Evolutionary conservation across 768 basidiomycete genomes (phyloP).

Genomic region (Glaciozyma martinii): DNA sequence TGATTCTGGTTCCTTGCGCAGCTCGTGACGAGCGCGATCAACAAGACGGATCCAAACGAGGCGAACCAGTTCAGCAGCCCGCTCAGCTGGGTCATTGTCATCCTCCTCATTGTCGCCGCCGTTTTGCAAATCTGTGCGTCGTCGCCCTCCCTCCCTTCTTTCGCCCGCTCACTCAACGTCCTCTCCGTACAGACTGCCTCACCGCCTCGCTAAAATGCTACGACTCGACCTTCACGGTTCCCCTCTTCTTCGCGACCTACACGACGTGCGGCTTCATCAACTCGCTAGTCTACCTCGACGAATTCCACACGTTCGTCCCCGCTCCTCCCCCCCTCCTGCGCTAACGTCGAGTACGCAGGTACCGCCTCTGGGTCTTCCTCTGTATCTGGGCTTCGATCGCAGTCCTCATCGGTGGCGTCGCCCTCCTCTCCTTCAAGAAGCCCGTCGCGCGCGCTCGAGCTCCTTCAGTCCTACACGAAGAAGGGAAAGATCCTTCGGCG

Average conservation of each 20-base stretch:
- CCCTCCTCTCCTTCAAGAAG: no score
- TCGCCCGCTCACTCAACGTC: no score
- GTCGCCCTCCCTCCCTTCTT: slow-evolving; percentile 42
- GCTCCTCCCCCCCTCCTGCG: not conserved
- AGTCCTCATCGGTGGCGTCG: slow-evolving; percentile 46
- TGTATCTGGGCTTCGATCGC: slow-evolving; percentile 78
- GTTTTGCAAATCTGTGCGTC: slow-evolving; percentile 80
- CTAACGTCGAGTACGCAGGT: slow-evolving; percentile 1
- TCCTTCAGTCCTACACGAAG: no score
- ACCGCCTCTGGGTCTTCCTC: slow-evolving; percentile 48
- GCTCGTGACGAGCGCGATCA: slow-evolving; percentile 38
- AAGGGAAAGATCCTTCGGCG: no score
- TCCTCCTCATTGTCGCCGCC: slow-evolving; percentile 57
- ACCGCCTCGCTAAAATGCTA: slow-evolving; percentile 17
- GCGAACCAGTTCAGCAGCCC: slow-evolving; percentile 27
- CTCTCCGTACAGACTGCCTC: slow-evolving; percentile 4
- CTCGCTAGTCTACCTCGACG: slow-evolving; percentile 67
- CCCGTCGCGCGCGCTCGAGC: no score
- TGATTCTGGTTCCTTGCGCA: slow-evolving; percentile 67
- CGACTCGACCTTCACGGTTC: slow-evolving; percentile 59
- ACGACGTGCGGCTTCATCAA: slow-evolving; percentile 49
- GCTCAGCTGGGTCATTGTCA: slow-evolving; percentile 52
- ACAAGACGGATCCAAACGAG: slow-evolving; percentile 19
- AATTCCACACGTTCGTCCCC: slow-evolving; percentile 61
- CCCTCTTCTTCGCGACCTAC: slow-evolving; percentile 65